A percentile compares a stretch with the other conserved stretches of the same genome.
phyloP scores from a whole-genome alignment of 345 rosid genomes.

The Acer negundo region DNA sequence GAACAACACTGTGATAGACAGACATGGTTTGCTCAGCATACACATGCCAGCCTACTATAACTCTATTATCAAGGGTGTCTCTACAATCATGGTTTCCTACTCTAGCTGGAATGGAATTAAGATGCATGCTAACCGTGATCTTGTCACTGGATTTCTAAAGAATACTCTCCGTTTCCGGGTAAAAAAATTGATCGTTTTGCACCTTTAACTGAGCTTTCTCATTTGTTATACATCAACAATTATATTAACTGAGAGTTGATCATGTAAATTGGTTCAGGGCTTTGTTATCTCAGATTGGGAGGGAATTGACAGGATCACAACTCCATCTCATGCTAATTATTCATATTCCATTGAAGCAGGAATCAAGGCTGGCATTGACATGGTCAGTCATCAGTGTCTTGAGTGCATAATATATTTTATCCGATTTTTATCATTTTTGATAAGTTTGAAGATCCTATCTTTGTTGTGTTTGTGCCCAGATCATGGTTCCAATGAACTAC shows the following conservation, averaged over 20 bases:
- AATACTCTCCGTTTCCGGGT: conserved; percentile 68
- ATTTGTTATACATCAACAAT: not conserved
- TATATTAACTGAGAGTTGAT: conserved; percentile 8
- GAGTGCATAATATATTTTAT: not conserved
- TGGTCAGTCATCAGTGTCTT: conserved; percentile 37
- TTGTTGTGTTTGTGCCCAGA: conserved; percentile 12
- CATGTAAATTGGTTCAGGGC: conserved; percentile 41
- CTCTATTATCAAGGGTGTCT: conserved; percentile 81
- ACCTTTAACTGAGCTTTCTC: not conserved
- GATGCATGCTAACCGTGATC: conserved; percentile 70
- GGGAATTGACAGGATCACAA: conserved; percentile 64
- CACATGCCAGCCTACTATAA: conserved; percentile 80
- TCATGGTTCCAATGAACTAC: conserved; percentile 63
- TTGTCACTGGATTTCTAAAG: conserved; percentile 80
- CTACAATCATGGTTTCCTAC: conserved; percentile 85
- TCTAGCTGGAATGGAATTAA: conserved; percentile 90
- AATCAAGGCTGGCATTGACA: conserved; percentile 67
- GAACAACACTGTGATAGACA: conserved; percentile 57
- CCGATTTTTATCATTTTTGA: not conserved
- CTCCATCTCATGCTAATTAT: conserved; percentile 65
- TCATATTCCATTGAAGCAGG: conserved; percentile 51
- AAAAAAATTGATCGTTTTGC: not conserved
- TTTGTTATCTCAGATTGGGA: conserved; percentile 71
- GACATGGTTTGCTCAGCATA: conserved; percentile 56
- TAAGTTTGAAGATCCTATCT: not conserved